Conservation (phyloP, 192 early-diverging fungal species). For the Funneliformis mosseae region DNA sequence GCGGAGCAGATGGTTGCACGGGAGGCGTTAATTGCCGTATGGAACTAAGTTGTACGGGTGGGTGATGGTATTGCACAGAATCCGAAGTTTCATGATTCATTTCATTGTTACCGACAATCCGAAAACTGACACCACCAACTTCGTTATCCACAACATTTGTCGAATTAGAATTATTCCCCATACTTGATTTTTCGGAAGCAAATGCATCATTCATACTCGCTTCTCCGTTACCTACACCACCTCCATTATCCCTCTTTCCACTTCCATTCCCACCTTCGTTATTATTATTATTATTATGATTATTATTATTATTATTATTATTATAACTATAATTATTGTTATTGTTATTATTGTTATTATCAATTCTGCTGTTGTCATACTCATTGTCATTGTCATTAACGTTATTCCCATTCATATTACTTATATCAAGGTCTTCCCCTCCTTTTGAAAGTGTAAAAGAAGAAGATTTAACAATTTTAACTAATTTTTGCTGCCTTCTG, state of each 20-base stretch:
- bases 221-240: not conserved
- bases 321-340: not conserved
- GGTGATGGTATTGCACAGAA: not conserved
- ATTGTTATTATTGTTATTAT: slow-evolving; percentile 16
- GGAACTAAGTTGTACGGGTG: not conserved
- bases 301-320: not conserved
- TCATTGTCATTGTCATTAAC: not conserved
- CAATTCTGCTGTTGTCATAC: not conserved
- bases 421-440: too few relatives aligned
- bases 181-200: not conserved
- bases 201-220: not conserved
- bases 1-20: slow-evolving; percentile 1
- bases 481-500: slow-evolving; percentile 10
- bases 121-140: not conserved
- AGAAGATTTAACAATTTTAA: not conserved
- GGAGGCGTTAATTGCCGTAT: not conserved
- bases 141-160: not conserved
- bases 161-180: not conserved
- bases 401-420: not conserved
- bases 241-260: not conserved
- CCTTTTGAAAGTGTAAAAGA: not conserved
- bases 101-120: not conserved
- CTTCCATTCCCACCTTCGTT: not conserved
- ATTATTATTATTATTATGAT: slow-evolving; percentile 10
- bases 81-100: not conserved